phyloP scores from a whole-genome alignment of 2,329 filamentous ascomycete genomes.

The Bretziella fagacearum region DNA sequence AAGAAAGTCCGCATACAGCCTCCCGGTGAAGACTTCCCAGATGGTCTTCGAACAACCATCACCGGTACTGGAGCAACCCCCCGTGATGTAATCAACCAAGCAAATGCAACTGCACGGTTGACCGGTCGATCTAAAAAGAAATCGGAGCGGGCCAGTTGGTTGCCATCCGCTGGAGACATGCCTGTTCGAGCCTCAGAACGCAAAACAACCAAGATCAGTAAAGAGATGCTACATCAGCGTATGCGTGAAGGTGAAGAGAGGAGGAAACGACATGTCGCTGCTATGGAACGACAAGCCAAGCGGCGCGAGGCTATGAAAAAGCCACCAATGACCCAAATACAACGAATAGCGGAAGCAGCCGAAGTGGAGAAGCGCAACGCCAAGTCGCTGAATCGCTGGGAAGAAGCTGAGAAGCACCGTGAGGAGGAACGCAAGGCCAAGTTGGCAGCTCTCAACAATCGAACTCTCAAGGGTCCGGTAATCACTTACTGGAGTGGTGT shows the following conservation, averaged over 20 bases:
- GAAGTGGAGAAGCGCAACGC: constrained; percentile 71
- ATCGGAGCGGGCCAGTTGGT: constrained; percentile 41
- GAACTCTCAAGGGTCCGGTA: constrained; percentile 73
- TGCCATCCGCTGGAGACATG: constrained; percentile 36
- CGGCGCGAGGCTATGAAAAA: constrained; percentile 58
- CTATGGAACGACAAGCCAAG: constrained; percentile 52
- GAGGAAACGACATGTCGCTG: constrained; percentile 51
- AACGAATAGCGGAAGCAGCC: constrained; percentile 68
- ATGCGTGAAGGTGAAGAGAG: constrained; percentile 57
- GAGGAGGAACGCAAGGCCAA: constrained; percentile 69
- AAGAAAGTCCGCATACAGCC: constrained; percentile 63
- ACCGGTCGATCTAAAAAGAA: constrained; percentile 34
- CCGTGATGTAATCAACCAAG: constrained; percentile 19
- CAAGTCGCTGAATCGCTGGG: constrained; percentile 85
- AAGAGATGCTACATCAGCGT: constrained; percentile 48
- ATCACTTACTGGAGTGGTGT: constrained; percentile 90
- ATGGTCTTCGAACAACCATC: not conserved
- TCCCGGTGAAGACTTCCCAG: constrained; percentile 17
- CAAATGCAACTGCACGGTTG: constrained; percentile 23
- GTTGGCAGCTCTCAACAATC: constrained; percentile 72
- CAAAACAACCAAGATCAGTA: constrained; percentile 40
- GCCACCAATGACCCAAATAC: constrained; percentile 69
- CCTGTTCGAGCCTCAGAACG: constrained; percentile 42
- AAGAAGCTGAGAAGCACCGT: constrained; percentile 76
- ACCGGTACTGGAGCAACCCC: constrained; percentile 22